Percentiles rank a stretch among this genome's conserved stretches.
Evolutionary conservation across 768 basidiomycete species (phyloP).

Genomic region (Leucosporidium scottii): DNA sequence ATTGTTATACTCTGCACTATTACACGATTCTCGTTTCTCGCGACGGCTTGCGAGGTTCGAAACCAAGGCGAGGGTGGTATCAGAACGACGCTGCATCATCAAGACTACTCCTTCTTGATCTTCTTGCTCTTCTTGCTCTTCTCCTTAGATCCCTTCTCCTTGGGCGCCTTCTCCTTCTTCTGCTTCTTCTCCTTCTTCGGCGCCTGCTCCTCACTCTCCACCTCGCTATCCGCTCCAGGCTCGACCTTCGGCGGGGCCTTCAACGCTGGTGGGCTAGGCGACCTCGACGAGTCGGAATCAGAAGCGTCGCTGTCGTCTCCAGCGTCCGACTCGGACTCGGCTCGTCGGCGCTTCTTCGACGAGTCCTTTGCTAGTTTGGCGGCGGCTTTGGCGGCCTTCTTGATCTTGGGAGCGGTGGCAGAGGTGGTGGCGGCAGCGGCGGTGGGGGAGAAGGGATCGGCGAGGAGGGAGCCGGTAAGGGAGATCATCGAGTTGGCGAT

Average conservation of each 20-base stretch:
- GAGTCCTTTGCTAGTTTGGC: background rate
- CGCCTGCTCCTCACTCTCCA: constrained; percentile 20
- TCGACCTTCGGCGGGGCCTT: constrained; percentile 25
- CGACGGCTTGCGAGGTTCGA: no score
- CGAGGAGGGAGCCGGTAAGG: constrained; percentile 37
- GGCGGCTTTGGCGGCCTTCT: background rate
- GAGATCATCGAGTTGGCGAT: constrained; percentile 37
- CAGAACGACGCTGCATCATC: no score
- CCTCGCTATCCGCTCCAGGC: constrained; percentile 29
- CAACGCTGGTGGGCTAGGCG: background rate
- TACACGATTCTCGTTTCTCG: no score
- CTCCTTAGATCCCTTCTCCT: constrained; percentile 29
- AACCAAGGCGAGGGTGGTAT: no score
- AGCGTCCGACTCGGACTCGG: background rate
- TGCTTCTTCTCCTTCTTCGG: constrained; percentile 23
- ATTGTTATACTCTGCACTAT: no score
- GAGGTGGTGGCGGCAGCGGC: constrained; percentile 3
- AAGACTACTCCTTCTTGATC: constrained; percentile 34
- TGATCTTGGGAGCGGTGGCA: background rate
- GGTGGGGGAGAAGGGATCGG: constrained; percentile 26
- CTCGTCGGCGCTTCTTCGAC: constrained; percentile 11
- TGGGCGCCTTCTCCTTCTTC: constrained; percentile 34
- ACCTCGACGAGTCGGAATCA: no score
- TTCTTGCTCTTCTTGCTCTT: constrained; percentile 31
- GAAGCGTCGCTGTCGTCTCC: background rate